These are phyloP conservation scores for Talaromyces sp. DNA, from an alignment of 2,329 filamentous ascomycete species.

Conservation along the genomic window DNA sequence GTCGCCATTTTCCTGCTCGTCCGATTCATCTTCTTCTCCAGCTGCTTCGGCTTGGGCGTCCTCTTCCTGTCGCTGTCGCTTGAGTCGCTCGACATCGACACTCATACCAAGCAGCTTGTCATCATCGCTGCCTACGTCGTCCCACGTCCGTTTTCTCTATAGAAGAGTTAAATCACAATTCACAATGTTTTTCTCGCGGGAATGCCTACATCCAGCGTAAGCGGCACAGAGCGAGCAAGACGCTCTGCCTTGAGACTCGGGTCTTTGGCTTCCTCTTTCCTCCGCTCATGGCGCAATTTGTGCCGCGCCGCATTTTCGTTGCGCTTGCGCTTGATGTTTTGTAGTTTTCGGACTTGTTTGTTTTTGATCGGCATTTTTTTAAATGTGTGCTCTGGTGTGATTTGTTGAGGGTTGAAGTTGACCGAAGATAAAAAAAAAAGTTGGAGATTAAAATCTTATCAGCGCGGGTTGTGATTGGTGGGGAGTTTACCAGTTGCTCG, in stretches of 20 bases:
- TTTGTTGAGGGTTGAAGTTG: background rate
- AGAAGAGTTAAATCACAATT: background rate
- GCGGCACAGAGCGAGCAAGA: constrained; percentile 69
- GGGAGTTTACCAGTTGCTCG: background rate
- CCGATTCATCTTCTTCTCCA: constrained; percentile 7
- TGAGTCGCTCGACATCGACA: constrained; percentile 45
- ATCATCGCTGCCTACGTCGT: constrained; percentile 58
- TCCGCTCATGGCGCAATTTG: constrained; percentile 69
- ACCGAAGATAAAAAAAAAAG: constrained; percentile 18
- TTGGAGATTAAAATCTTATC: constrained; percentile 13
- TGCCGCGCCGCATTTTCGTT: constrained; percentile 66
- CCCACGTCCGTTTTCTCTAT: constrained; percentile 81
- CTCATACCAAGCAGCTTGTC: constrained; percentile 42
- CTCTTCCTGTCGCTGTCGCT: constrained; percentile 41
- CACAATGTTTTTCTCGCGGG: too few species aligned
- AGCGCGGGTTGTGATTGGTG: background rate
- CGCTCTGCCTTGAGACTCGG: constrained; percentile 68
- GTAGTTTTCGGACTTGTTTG: constrained; percentile 70
- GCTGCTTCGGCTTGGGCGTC: constrained; percentile 34
- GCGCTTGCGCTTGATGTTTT: constrained; percentile 77
- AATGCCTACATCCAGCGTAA: constrained; percentile 59
- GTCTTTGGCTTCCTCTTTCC: constrained; percentile 79
- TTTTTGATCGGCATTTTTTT: constrained; percentile 57
- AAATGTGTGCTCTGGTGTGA: constrained; percentile 32
- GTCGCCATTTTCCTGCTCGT: constrained; percentile 15